These are phyloP conservation scores for Teratosphaeria viscida DNA, from an alignment of 2,329 filamentous ascomycete genomes.

Conservation along the genomic window DNA sequence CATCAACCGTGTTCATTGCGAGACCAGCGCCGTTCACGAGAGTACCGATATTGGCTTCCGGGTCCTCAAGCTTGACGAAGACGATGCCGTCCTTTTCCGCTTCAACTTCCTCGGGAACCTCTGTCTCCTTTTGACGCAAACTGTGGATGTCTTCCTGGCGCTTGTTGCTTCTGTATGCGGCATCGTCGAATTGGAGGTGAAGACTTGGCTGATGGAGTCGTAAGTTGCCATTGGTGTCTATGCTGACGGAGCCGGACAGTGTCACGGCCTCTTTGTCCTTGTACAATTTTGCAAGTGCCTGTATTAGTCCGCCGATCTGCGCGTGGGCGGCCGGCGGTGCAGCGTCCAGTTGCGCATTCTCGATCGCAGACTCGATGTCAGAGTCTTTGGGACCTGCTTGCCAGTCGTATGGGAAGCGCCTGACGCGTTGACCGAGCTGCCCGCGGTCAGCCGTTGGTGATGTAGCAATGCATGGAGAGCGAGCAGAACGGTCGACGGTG, in stretches of 20 bases:
- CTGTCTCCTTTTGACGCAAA: constrained; percentile 41
- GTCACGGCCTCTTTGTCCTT: constrained; percentile 55
- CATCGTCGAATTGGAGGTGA: constrained; percentile 59
- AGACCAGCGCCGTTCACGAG: constrained; percentile 83
- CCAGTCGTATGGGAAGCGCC: constrained; percentile 55
- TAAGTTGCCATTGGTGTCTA: constrained; percentile 27
- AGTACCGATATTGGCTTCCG: constrained; percentile 59
- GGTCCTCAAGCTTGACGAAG: constrained; percentile 54
- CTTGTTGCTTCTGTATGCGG: constrained; percentile 52
- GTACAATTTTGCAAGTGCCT: constrained; percentile 49
- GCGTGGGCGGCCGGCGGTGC: constrained; percentile 33
- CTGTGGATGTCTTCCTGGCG: constrained; percentile 52
- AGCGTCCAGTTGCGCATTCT: constrained; percentile 45
- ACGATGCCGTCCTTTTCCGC: constrained; percentile 65
- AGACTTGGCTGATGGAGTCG: constrained; percentile 43
- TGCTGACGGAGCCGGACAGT: constrained; percentile 42
- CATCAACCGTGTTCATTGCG: constrained; percentile 85
- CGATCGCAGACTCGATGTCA: constrained; percentile 34
- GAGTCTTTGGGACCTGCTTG: constrained; percentile 29
- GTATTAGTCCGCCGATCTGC: constrained; percentile 40
- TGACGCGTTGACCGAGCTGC: constrained; percentile 33
- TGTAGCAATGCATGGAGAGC: constrained; percentile 54
- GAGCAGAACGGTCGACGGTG: constrained; percentile 52
- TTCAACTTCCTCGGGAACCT: constrained; percentile 48
- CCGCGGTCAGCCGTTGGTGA: constrained; percentile 41